Evolutionary conservation across 345 rosid genomes (phyloP).

Genomic region (Euphorbia tirucalli): DNA sequence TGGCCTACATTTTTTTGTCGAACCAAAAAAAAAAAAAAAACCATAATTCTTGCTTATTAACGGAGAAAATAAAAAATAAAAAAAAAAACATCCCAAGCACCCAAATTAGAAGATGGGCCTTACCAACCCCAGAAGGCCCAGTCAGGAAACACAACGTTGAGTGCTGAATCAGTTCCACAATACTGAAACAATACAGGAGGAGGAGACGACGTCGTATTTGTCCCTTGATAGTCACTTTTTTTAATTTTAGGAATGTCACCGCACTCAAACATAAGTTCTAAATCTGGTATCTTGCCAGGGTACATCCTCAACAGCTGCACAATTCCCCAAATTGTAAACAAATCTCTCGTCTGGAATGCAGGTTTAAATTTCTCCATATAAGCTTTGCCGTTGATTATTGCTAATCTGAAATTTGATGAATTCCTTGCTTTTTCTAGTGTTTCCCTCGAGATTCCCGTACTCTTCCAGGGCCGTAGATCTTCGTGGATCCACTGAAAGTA

Average conservation of each 20-base stretch:
- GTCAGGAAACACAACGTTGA: conserved; percentile 75
- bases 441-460: conserved; percentile 65
- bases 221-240: conserved; percentile 29
- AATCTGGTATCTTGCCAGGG: conserved; percentile 75
- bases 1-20: conserved; percentile 45
- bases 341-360: conserved; percentile 73
- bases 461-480: conserved; percentile 82
- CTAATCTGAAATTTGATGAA: conserved; percentile 63
- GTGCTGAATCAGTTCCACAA: conserved; percentile 52
- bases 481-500: conserved; percentile 97
- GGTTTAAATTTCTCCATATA: conserved; percentile 49
- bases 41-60: too few species aligned
- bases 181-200: conserved; percentile 77
- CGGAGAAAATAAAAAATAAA: too few species aligned
- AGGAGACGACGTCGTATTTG: conserved; percentile 28
- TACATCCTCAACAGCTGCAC: conserved; percentile 70
- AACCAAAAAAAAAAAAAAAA: too few species aligned
- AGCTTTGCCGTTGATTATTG: conserved; percentile 46
- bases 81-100: neutral
- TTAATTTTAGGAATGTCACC: conserved; percentile 70
- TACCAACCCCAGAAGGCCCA: conserved; percentile 99
- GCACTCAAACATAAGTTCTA: conserved; percentile 83
- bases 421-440: conserved; percentile 48
- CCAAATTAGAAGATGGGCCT: too few species aligned
- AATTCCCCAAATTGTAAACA: conserved; percentile 81